phyloP scores from a whole-genome alignment of 305 asterid species.

The Solanum hybrid region DNA sequence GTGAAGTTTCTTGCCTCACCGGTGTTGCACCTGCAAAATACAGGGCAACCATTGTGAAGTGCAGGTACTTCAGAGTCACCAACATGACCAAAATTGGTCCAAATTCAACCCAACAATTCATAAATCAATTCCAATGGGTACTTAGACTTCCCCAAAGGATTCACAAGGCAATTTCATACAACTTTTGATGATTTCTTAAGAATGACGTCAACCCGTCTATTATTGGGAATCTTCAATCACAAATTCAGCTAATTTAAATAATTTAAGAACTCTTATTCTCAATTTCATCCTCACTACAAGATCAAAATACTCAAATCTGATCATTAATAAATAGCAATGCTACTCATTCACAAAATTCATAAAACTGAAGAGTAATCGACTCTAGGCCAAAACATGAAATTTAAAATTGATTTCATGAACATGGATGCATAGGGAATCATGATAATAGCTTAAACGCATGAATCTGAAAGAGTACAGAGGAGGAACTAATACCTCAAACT shows the following conservation, averaged over 20 bases:
- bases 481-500: neutral
- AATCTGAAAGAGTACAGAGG: neutral
- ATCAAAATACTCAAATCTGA: no score
- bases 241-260: no score
- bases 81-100: neutral
- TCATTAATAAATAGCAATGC: no score
- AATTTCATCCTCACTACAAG: neutral
- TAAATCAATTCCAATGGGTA: neutral
- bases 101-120: neutral
- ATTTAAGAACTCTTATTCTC: no score
- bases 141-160: neutral
- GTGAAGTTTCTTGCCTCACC: neutral
- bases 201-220: neutral
- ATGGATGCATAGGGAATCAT: neutral
- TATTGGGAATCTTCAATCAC: neutral
- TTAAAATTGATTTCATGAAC: neutral
- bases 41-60: neutral
- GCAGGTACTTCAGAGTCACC: neutral
- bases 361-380: neutral
- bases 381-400: neutral
- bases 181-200: neutral
- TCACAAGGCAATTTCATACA: neutral
- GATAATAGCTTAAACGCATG: neutral
- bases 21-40: neutral
- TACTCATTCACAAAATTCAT: no score